Evolutionary conservation across 2,329 filamentous ascomycete species (phyloP), one percentile per base, ranked within the genome.

Genomic region (Blumeriella jaapii): DNA sequence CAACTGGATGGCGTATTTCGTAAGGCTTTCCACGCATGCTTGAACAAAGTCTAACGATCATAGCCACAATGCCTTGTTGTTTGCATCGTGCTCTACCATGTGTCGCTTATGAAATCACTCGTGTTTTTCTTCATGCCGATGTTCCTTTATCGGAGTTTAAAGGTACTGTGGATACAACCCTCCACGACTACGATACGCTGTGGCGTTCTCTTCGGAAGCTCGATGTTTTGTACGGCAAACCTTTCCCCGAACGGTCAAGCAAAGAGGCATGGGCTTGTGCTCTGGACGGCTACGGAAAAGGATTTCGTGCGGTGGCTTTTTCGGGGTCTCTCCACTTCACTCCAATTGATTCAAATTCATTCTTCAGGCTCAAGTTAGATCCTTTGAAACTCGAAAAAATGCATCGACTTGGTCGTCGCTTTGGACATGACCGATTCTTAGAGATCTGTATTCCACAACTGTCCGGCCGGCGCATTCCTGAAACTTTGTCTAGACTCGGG

Each of bases 401-500:
- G 0, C 63, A 73, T 50, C 66, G 74, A 2, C 52, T 78, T 0
- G 57, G 58, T 13, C 64, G 74, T 9, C 65, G 64, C 4, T 75
- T 74, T 43, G 72, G 74, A 0, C 54, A 64, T 0, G 72, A 78
- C 42, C 62, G 74, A 0, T 76, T 76, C 29, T 41, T 78, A 1
- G 69, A 77, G 34, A 38, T 78, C 0, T 50, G 63, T 4, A 57
- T 76, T 4, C 71, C 73, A 0, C 60, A 60, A 0, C 57, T 63
- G 0, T 55, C 48, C 1, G 53, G 52, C 0, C 54, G 47, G 11
- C 22, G 29, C 2, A 45, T 55, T 2, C 47, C 51, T 0, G 54
- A 58, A 0, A 31, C 41, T 0, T 31, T 55, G 0, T 38, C 61
- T 2, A 57, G 52, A 11, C 47, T 61, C 1, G 48, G 59, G 3